Evolutionary conservation across 805 yeast genomes (phyloP), one percentile per base, ranked within the genome.

Genomic region (Blastobotrys mokoenaii): DNA sequence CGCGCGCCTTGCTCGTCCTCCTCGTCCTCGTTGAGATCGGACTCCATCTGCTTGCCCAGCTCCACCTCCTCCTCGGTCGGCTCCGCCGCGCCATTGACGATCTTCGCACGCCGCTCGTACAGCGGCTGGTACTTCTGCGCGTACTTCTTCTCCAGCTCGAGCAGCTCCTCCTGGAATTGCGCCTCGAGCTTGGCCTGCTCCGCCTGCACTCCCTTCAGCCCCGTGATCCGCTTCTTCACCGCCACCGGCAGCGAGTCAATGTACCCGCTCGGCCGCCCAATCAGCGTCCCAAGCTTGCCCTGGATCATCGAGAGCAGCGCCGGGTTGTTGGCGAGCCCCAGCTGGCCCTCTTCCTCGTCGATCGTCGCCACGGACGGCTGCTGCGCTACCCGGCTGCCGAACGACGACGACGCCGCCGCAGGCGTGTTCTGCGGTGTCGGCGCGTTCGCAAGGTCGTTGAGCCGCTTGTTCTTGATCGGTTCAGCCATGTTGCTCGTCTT

Each of bases 381-480:
- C 62, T 54, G 50, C 27, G 61, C 62, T 5, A 22, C 27, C 46
- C 73, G 70, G 61, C 75, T 79, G 63, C 61, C 63, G 55, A 87
- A 69, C 60, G 80, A 84, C 17, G 89, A 81, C 50, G 79, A 80
- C 32, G 82, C 84, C 31, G 90, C 80, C 2, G 97, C 85, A 12
- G 98, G 98, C 1, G 98, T 93, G 73, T 93, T 93, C 63, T 93
- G 98, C 3, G 98, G 98, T 1, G 98, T 93, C 38, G 98, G 98
- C 5, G 98, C 97, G 58, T 80, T 79, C 51, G 90, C 83, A 53
- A 85, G 77, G 62, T 85, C 86, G 61, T 82, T 83, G 46, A 74
- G 62, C 44, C 71, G 66, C 60, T 79, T 79, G 62, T 73, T 76
- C 71, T 82, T 84, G 66, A 88, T 88, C 35, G 96, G 96, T 67